These are phyloP conservation scores for Piper longum DNA, from an alignment of 164 flowering plant genomes.

Conservation along the genomic window DNA sequence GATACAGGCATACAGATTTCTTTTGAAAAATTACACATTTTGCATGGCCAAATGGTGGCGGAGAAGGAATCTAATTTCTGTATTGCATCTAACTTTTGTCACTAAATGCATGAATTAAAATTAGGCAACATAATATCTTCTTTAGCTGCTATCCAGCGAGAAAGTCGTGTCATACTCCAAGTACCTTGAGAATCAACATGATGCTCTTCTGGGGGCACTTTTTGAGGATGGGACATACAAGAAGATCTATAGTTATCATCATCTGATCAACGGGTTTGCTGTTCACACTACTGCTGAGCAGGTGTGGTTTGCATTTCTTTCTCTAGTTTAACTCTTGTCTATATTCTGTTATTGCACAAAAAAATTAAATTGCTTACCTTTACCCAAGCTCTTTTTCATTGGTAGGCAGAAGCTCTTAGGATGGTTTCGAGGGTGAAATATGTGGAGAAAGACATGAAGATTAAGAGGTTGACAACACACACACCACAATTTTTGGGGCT, in stretches of 20 bases:
- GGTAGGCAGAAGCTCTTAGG: constrained; percentile 79
- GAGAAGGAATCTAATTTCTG: no score
- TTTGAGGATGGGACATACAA: constrained; percentile 65
- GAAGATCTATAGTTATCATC: constrained; percentile 89
- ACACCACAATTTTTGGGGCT: constrained; percentile 98
- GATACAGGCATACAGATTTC: no score
- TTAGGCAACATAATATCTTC: not conserved
- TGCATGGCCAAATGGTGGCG: no score
- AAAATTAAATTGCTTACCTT: not conserved
- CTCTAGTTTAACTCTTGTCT: not conserved
- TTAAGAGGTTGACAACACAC: constrained; percentile 80
- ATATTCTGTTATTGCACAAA: not conserved
- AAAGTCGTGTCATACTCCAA: constrained; percentile 52
- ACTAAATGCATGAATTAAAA: not conserved
- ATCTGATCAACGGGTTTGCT: constrained; percentile 90
- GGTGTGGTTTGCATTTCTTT: constrained; percentile 27
- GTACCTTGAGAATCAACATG: constrained; percentile 85
- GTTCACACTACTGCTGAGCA: constrained; percentile 74
- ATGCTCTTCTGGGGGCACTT: constrained; percentile 74
- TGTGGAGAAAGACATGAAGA: constrained; percentile 93
- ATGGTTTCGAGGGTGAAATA: constrained; percentile 70
- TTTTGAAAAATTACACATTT: no score
- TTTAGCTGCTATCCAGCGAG: constrained; percentile 32
- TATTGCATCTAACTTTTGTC: not conserved
- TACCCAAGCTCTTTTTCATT: constrained; percentile 11